These are phyloP conservation scores for Solanum tarapatanum DNA, from an alignment of 257 asterid genomes.

Conservation along the genomic window DNA sequence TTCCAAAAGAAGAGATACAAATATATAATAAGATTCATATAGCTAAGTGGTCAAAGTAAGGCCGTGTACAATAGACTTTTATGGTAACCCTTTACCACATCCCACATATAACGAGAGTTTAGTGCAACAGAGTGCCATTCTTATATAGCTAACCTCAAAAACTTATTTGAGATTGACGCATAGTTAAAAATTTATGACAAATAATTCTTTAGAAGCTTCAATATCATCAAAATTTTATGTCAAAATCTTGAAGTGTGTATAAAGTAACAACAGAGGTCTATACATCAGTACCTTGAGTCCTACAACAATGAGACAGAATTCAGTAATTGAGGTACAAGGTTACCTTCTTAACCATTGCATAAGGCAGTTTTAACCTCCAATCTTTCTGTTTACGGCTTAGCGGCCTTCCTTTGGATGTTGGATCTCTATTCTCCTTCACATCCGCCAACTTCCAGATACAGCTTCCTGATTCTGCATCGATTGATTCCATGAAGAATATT, in stretches of 20 bases:
- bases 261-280: background rate
- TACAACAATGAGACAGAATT: background rate
- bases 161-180: background rate
- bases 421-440: conserved; percentile 82
- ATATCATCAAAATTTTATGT: background rate
- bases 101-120: background rate
- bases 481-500: conserved; percentile 47
- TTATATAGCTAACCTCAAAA: background rate
- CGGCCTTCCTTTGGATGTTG: conserved; percentile 73
- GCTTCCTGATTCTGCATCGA: conserved; percentile 48
- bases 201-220: background rate
- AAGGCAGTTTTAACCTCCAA: conserved; percentile 44
- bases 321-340: conserved; percentile 25
- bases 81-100: background rate
- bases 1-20: background rate
- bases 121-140: background rate
- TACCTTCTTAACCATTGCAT: conserved; percentile 31
- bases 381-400: conserved; percentile 75
- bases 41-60: background rate
- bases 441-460: conserved; percentile 85
- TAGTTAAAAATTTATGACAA: no score
- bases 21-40: background rate
- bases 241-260: background rate
- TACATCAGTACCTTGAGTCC: background rate
- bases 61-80: background rate